Base-by-base conservation (phyloP, 805 yeast species). In the Middelhovenomyces tepae region DNA sequence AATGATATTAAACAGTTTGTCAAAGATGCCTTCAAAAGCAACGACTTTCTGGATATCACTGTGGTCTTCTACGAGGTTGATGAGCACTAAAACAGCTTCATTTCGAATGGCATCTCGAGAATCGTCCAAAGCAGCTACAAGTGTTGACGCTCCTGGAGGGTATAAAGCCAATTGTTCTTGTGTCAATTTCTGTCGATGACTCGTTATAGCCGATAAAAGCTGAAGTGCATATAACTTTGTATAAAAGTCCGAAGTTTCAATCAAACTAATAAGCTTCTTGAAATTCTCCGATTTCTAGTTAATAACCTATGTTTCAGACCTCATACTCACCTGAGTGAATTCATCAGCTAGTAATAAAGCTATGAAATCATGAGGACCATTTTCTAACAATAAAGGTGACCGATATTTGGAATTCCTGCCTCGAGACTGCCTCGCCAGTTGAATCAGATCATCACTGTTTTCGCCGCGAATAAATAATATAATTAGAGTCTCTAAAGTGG, bases 341-440 rank as follows among this genome's bases (percentile, higher is more conserved):
- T 85, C 96, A 57, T 91, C 98, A 0, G 97, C 85, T 20, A 91
- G 82, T 94, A 96, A 87, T 36, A 87, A 59, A 1, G 95, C 82
- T 44, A 91, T 82, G 48, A 85, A 94, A 52, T 87, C 97, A 8
- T 75, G 71, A 3, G 60, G 44, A 15, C 54, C 50, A 4, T 63
- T 57, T 3, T 69, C 74, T 55, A 71, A 32, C 36, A 75, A 60
- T 13, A 76, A 58, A 2, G 91, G 91, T 2, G 86, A 75, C 0
- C 87, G 84, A 44, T 80, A 81, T 48, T 78, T 78, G 8, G 89
- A 89, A 57, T 78, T 78, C 48, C 76, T 79, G 15, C 71, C 46
- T 42, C 93, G 78, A 16, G 83, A 74, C 40, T 81, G 73, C 82
- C 84, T 75, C 76, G 82, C 45, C 77, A 79, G 38, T 69, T 73